Base-by-base conservation (phyloP, 169 alveolate genomes). In the Babesia sp. region DNA sequence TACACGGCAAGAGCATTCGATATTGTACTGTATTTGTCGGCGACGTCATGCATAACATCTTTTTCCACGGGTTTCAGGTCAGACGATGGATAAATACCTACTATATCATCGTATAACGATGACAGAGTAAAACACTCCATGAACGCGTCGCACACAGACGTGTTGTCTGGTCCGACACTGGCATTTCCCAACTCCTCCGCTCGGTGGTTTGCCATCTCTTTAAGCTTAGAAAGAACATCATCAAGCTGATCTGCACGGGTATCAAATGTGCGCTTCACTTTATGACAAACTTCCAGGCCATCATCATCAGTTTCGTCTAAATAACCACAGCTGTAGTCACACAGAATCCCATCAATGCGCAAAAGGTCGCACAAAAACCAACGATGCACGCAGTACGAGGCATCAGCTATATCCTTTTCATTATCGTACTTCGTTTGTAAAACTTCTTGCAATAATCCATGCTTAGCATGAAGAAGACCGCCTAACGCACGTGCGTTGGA, bases 281-380 rank as follows among this genome's bases (percentile, higher is more conserved):
- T 37, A 12, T 50, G 48, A 2, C 75, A 54, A 11, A 57, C 29
- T 24, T 78, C 68, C 22, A 12, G 24, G n/a, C 86, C 86, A 44
- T 63, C 22, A 14, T 78, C 86, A 48, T 78, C 86, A 16, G 51
- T 59, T n/a, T 78, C 86, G 22, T 78, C 86, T 67, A 78, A n/a
- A 26, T 78, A 63, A 18, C 76, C 82, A 56, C 86, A 78, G 22
- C 68, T 68, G 75, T 69, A 78, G 41, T 78, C 81, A 39, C 56
- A 28, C 7, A 34, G 26, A 22, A 69, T 39, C 14, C 86, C 86
- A 24, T 31, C 41, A n/a, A 59, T 48, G 44, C 80, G 46, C 34
- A 78, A 44, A 29, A 78, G 42, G 56, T 78, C 86, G 33, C 86
- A 78, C 45, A 45, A 39, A 33, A 78, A 34, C 86, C 86, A 78